Evolutionary conservation across 164 flowering plant species (phyloP).

Genomic region (Platanus orientalis): DNA sequence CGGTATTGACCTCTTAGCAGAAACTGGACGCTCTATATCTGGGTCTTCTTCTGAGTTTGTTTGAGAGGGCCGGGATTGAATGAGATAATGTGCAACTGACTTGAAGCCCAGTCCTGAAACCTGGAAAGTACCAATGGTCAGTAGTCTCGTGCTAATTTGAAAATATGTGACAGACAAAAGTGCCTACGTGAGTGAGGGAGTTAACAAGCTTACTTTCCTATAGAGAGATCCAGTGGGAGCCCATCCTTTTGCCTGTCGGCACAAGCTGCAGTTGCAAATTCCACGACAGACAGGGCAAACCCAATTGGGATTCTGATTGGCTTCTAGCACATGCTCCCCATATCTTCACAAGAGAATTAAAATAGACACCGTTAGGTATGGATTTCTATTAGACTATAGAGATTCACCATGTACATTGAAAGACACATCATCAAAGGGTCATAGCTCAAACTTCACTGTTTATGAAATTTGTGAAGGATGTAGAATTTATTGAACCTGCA

Average conservation of each 20-base stretch:
- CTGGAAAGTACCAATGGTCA: slow-evolving; percentile 30
- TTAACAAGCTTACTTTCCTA: slow-evolving; percentile 46
- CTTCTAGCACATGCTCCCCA: slow-evolving; percentile 92
- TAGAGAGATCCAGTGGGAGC: slow-evolving; percentile 73
- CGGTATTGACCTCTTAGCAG: slow-evolving; percentile 58
- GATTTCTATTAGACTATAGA: neutral
- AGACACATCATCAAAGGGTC: neutral
- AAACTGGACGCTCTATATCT: slow-evolving; percentile 20
- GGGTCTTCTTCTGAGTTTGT: slow-evolving; percentile 19
- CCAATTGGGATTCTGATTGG: slow-evolving; percentile 66
- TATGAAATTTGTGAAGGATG: no score
- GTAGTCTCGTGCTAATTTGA: neutral
- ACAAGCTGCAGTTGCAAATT: slow-evolving; percentile 95
- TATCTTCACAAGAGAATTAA: slow-evolving; percentile 43
- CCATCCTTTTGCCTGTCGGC: slow-evolving; percentile 88
- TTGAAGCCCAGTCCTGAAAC: slow-evolving; percentile 58
- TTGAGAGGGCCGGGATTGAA: slow-evolving; percentile 44
- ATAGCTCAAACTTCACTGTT: no score
- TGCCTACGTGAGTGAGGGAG: neutral
- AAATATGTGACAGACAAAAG: no score
- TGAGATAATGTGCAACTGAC: slow-evolving; percentile 92
- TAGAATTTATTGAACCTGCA: no score
- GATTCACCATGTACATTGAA: neutral
- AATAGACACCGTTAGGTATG: neutral
- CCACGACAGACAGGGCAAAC: slow-evolving; percentile 92